Base-by-base conservation (phyloP, 805 yeast genomes). In the Kuraishia floccosa region DNA sequence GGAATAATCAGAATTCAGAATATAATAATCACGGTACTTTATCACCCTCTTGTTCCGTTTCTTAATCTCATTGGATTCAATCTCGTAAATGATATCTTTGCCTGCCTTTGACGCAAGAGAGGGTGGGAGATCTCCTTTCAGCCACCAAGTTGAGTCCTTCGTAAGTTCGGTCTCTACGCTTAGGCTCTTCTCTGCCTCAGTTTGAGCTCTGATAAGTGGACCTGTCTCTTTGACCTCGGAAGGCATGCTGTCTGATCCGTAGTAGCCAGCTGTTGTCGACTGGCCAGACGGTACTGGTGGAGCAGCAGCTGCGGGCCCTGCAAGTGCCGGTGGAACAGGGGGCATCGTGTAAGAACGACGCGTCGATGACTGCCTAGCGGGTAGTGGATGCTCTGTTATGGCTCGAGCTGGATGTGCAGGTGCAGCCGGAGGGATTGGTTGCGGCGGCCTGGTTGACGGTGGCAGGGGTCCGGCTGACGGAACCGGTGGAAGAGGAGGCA, bases 1-100 rank as follows among this genome's bases (percentile, higher is more conserved):
- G 1, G 91, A 70, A 40, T 78, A 73, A 47, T 83, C 93, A 37
- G 69, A 73, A 50, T 74, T 77, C 25, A 86, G 53, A 10, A 85
- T 61, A 46, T 83, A 84, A 39, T 80, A 74, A 39, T 79, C 86
- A 32, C 79, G 63, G 38, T 68, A 60, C 4, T 62, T 54, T 5
- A 66, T 54, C 3, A 37, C 39, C 25, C 72, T 56, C 16, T 71
- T 70, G 9, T 72, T 71, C 40, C 94, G 68, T 44, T 79, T 81
- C 10, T 40, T 40, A 6, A 77, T 55, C 10, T 47, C 45, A 35
- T 65, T 58, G 17, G 72, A 69, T 34, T 85, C 94, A 15, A 74
- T 66, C 49, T 85, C 94, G 48, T 53, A 73, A 12, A 70, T 58
- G 19, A 76, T 47, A 14, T 76, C 80, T 25, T 51, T 59, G 2